Conservation (phyloP, 495 filamentous ascomycete species). For the Daldinia loculata region DNA sequence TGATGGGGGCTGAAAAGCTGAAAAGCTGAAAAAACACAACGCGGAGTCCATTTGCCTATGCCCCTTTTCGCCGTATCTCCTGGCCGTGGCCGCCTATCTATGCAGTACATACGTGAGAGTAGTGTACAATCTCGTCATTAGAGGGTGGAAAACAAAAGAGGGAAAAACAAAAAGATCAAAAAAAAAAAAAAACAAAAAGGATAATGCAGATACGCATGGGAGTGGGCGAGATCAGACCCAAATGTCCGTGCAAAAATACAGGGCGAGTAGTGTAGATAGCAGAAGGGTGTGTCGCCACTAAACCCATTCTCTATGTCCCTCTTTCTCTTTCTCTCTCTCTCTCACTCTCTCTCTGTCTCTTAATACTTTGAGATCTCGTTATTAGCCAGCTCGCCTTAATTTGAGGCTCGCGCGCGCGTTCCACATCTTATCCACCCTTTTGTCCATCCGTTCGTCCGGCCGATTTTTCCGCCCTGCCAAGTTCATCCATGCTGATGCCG, state of each 20-base stretch:
- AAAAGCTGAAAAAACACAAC: background rate
- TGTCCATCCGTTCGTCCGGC: conserved; percentile 39
- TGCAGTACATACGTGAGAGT: conserved; percentile 11
- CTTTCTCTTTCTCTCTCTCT: background rate
- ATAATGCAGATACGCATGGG: conserved; percentile 21
- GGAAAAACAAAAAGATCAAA: background rate
- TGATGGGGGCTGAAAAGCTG: background rate
- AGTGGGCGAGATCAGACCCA: conserved; percentile 14
- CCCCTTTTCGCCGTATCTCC: conserved; percentile 19
- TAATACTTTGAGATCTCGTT: conserved; percentile 19
- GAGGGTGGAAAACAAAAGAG: background rate
- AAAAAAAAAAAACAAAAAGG: background rate
- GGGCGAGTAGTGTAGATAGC: background rate
- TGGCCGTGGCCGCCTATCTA: background rate
- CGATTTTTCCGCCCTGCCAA: conserved; percentile 32
- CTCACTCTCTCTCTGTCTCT: background rate
- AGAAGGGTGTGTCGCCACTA: background rate
- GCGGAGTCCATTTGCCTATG: conserved; percentile 14
- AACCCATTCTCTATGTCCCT: background rate
- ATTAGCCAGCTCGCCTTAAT: conserved; percentile 30
- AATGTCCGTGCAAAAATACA: conserved; percentile 17
- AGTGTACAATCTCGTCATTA: conserved; percentile 27
- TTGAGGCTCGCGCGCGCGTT: conserved; percentile 8
- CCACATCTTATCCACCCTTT: conserved; percentile 21
- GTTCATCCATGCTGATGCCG: conserved; percentile 34